Conservation (phyloP, 2,329 filamentous ascomycete species). For the Curvularia hawaiiensis region DNA sequence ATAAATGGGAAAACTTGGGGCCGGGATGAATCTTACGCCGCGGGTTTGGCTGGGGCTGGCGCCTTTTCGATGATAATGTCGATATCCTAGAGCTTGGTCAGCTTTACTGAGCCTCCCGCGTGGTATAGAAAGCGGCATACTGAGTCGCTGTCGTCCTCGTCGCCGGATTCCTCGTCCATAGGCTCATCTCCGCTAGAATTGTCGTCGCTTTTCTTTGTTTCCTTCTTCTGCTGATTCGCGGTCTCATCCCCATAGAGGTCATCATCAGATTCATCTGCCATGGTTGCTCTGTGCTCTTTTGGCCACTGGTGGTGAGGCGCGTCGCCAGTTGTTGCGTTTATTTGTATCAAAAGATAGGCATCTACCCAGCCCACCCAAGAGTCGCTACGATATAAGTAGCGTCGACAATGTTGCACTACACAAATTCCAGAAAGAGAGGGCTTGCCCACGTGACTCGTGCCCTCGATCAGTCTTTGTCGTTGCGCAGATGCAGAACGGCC, state of each 20-base stretch:
- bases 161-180: conserved; percentile 54
- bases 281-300: conserved; percentile 35
- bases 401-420: neutral
- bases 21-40: conserved; percentile 27
- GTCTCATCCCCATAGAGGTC: conserved; percentile 55
- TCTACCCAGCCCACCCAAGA: neutral
- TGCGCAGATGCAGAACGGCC: conserved; percentile 1
- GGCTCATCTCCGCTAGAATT: conserved; percentile 49
- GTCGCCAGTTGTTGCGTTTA: neutral
- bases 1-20: neutral
- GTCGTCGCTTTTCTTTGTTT: conserved; percentile 35
- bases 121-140: conserved; percentile 29
- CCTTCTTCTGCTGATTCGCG: conserved; percentile 27
- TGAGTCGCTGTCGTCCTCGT: conserved; percentile 52
- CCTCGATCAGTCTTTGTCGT: neutral
- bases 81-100: conserved; percentile 52
- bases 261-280: conserved; percentile 60
- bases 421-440: neutral
- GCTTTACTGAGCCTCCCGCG: conserved; percentile 19
- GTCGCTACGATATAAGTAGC: neutral
- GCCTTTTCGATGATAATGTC: conserved; percentile 59
- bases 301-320: neutral
- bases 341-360: neutral
- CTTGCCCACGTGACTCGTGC: neutral
- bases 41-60: conserved; percentile 48